Conservation (phyloP, 2,329 filamentous ascomycete species). For the Penicillium italicum region DNA sequence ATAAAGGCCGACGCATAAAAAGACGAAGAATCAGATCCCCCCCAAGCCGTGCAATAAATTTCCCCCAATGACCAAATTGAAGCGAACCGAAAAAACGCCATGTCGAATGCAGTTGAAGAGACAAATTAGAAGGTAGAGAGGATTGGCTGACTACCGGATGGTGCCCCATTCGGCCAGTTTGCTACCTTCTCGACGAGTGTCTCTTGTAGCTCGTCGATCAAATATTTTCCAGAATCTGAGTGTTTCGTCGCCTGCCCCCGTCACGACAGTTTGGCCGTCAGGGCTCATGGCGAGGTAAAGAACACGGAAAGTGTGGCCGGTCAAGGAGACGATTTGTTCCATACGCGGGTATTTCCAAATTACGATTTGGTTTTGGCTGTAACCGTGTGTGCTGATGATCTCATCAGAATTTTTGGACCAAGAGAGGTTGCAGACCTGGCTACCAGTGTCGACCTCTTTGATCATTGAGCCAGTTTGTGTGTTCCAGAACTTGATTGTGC, state of each 20-base stretch:
- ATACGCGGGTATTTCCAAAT: conserved; percentile 99
- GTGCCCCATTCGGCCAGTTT: conserved; percentile 76
- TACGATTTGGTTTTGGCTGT: conserved; percentile 97
- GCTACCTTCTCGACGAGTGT: conserved; percentile 63
- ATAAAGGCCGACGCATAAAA: conserved; percentile 30
- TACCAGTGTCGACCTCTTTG: conserved; percentile 92
- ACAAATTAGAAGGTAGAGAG: conserved; percentile 10
- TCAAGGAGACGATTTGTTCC: conserved; percentile 92
- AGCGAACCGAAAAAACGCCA: conserved; percentile 32
- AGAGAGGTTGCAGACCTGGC: conserved; percentile 96
- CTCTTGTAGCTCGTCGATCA: conserved; percentile 69
- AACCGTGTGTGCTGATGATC: conserved; percentile 94
- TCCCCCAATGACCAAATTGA: conserved; percentile 16
- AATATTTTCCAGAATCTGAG: conserved; percentile 97
- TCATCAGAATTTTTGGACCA: conserved; percentile 99
- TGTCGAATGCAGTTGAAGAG: conserved; percentile 33
- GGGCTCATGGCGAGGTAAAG: conserved; percentile 97
- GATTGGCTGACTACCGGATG: conserved; percentile 54
- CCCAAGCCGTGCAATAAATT: conserved; percentile 25
- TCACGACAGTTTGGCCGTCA: conserved; percentile 89
- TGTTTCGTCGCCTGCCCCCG: conserved; percentile 93
- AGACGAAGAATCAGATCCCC: conserved; percentile 17
- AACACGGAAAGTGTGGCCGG: conserved; percentile 93
- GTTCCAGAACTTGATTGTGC: conserved; percentile 97
- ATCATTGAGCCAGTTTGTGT: conserved; percentile 76